Evolutionary conservation across 768 basidiomycete genomes (phyloP), one percentile per base, ranked within the genome.

Genomic region (Lepiota brunneoincarnata): DNA sequence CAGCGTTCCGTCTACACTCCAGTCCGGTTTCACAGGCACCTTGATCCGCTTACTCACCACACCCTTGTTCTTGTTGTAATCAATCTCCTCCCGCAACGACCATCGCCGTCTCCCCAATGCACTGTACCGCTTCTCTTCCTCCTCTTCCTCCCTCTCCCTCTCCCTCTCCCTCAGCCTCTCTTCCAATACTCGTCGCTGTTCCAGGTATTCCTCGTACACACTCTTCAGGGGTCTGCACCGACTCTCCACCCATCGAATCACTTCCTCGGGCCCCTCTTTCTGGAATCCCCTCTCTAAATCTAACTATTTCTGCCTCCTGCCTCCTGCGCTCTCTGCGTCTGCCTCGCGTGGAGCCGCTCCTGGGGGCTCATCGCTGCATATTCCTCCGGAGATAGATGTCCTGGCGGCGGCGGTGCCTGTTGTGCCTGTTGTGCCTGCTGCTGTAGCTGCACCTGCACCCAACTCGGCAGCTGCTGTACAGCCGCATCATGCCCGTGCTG

Each of bases 201-300:
- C 55, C 44, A 56, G 28, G 43, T 54, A 56, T 20, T 56, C 55
- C 23, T 56, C 55, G 21, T 49, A 49, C 31, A 49, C 40, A 11
- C 28, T 51, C 55, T 56, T 54, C 38, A 54, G 34, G 21, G 49
- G 53, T 14, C 46, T n/a, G 41, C 53, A 54, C 45, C 53, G 44
- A 18, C 48, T 54, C 53, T 54, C 53, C 31, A 54, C 38, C 55
- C 55, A 50, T 35, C 55, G 17, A 44, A 56, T 56, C 21, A 44
- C 44, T 35, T 45, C 49, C 41, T 50, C 55, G 6, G 49, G 49
- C 9, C 55, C 49, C 23, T 51, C 42, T 24, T 51, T 56, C 53
- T 40, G 28, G 24, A 40, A 54, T 7, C 53, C n/a, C 53, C 20
- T 54, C 53, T 31, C 38, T 39, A 54, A 54, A 54, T 21, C 48